Evolutionary conservation across 2,329 filamentous ascomycete species (phyloP).

Genomic region (Monilinia fructicola): DNA sequence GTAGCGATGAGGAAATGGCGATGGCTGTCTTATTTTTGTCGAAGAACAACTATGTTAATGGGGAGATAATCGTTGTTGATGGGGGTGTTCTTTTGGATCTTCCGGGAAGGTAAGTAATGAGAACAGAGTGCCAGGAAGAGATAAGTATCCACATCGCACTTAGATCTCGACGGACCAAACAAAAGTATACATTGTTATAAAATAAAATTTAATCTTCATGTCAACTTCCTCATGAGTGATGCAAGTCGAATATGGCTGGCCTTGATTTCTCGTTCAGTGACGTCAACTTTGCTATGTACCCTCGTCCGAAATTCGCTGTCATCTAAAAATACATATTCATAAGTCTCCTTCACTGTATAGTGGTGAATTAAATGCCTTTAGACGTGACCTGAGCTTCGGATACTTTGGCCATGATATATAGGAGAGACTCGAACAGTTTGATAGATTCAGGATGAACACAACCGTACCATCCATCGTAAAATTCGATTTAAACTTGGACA

Average conservation of each 20-base stretch:
- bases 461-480: neutral
- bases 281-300: neutral
- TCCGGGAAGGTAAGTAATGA: conserved; percentile 32
- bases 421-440: neutral
- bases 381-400: neutral
- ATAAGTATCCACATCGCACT: neutral
- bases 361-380: neutral
- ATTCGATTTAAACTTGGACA: neutral
- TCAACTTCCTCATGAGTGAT: neutral
- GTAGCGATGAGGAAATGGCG: conserved; percentile 51
- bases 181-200: neutral
- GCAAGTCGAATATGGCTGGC: neutral
- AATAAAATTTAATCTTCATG: neutral
- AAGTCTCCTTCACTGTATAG: too few relatives aligned
- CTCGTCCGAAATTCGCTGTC: neutral
- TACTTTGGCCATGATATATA: neutral
- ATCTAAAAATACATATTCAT: neutral
- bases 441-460: neutral
- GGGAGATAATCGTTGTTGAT: conserved; percentile 48
- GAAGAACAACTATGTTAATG: conserved; percentile 44
- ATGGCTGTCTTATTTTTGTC: conserved; percentile 54
- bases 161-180: too few relatives aligned
- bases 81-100: conserved; percentile 48
- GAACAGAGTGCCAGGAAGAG: neutral
- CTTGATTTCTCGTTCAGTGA: neutral